Evolutionary conservation across 495 filamentous ascomycete genomes (phyloP), one percentile per base, ranked within the genome.

Genomic region (Penicillium goetzii): DNA sequence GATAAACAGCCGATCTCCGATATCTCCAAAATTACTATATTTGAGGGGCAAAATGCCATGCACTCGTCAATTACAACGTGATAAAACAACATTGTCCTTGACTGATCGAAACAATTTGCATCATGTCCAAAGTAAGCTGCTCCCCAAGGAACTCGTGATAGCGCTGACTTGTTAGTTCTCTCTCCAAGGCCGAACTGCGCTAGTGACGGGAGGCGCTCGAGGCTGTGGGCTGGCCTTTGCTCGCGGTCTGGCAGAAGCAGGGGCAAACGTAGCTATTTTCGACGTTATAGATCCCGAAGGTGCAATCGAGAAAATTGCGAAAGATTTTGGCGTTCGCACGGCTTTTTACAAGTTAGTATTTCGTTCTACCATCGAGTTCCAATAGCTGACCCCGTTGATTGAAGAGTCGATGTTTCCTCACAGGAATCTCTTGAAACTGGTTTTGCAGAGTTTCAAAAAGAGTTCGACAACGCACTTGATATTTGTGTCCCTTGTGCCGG

Each of bases 151-250:
- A 21, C 30, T 43, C 45, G 19, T 33, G 28, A 34, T 28, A n/a
- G 2, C n/a, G 36, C 69, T 70, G 47, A 72, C 38, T 8, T 1
- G 14, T 14, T 30, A 76, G 74, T 80, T 81, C 54, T 77, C 77
- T 25, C 72, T 80, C 21, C 63, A 77, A 64, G 75, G 76, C n/a
- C 72, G 92, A 71, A 95, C 89, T 1, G 92, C 92, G 8, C 76
- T 95, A 32, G 81, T 96, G 14, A 97, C 92, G 0, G 92, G 92
- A 32, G 90, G 90, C 25, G 92, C 90, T 10, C 81, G 92, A 47
- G 92, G 92, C 33, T 93, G 93, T 56, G 92, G 92, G 0, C 83
- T 90, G 64, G 84, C 90, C 6, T 92, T 93, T 71, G 89, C 89
- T 15, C 69, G 92, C 36, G 90, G 86, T 2, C 78, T 96, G 2